Base-by-base conservation (phyloP, 495 filamentous ascomycete species). In the Aspergillus sclerotioniger region DNA sequence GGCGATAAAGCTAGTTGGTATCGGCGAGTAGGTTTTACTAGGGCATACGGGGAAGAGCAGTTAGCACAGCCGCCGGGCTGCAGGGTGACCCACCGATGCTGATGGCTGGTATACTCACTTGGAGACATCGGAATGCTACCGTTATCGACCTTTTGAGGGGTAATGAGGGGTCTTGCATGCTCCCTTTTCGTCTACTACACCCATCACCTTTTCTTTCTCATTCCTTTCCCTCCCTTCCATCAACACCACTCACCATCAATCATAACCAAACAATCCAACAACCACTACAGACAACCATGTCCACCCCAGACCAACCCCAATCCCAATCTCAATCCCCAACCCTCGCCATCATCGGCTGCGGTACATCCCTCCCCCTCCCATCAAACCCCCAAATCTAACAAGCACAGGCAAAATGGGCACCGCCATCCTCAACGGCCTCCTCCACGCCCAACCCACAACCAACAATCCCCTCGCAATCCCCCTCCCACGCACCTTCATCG, bases 391-490 rank as follows among this genome's bases (percentile, higher is more conserved):
- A 35, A 47, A 47, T 16, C 46, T 53, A 37, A 59, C 12, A 47
- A n/a, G n/a, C n/a, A n/a, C 53, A 76, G 74, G 74, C 39, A 76
- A 74, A 43, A 51, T 76, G 41, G 74, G 72, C 44, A 67, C 61
- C 9, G 69, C 72, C 28, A 75, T 76, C 45, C 63, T 76, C 8
- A 57, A 67, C 37, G 66, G 72, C 13, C 49, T 76, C 17, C 50
- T 74, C 43, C 54, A 56, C 20, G 48, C 55, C 12, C 44, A 9
- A 56, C n/a, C 29, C 28, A 47, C 25, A 16, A 25, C 25, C 0
- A 54, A 39, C 20, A 56, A n/a, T 7, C 17, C 25, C 4, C 32
- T 13, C 28, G 44, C 67, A n/a, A n/a, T n/a, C 2, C 31, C 64
- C 6, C 64, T 62, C 9, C 73, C 72, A 56, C 62, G 37, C 9